These are phyloP conservation scores for Huntiella moniliformis DNA, from an alignment of 2,329 filamentous ascomycete species.

Conservation along the genomic window DNA sequence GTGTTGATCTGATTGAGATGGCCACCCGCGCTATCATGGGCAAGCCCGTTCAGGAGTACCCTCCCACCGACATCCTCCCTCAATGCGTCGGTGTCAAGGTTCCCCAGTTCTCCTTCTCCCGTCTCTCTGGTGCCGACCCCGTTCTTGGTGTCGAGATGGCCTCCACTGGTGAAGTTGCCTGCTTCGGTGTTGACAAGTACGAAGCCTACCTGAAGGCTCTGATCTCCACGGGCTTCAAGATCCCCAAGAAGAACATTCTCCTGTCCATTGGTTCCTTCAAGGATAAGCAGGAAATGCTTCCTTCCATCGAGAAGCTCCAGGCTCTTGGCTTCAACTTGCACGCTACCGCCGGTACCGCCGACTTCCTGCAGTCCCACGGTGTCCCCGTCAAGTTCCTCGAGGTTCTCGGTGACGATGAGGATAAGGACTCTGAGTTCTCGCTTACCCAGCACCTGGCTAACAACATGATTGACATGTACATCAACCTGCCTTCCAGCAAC, in stretches of 20 bases:
- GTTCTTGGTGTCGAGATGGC: slow-evolving; percentile 98
- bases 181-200: slow-evolving; percentile 87
- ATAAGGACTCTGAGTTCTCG: slow-evolving; percentile 90
- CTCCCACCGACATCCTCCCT: slow-evolving; percentile 52
- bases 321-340: slow-evolving; percentile 89
- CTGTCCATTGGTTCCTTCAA: slow-evolving; percentile 94
- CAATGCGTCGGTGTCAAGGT: slow-evolving; percentile 94
- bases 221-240: slow-evolving; percentile 86
- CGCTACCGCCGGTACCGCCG: slow-evolving; percentile 86
- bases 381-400: slow-evolving; percentile 89
- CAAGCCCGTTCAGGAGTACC: slow-evolving; percentile 65
- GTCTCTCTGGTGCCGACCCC: slow-evolving; percentile 85
- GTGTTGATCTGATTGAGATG: slow-evolving; percentile 94
- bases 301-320: slow-evolving; percentile 75
- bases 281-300: slow-evolving; percentile 94
- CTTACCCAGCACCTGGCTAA: slow-evolving; percentile 91
- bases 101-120: slow-evolving; percentile 96
- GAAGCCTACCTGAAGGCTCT: slow-evolving; percentile 95
- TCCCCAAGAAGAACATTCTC: slow-evolving; percentile 88
- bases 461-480: slow-evolving; percentile 96
- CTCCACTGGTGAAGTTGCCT: slow-evolving; percentile 93
- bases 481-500: slow-evolving; percentile 98
- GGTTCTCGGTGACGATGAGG: slow-evolving; percentile 58
- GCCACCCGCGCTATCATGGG: slow-evolving; percentile 93
- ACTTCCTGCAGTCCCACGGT: slow-evolving; percentile 85